Conservation (phyloP, 495 filamentous ascomycete species). For the Bryoglossum gracile region DNA sequence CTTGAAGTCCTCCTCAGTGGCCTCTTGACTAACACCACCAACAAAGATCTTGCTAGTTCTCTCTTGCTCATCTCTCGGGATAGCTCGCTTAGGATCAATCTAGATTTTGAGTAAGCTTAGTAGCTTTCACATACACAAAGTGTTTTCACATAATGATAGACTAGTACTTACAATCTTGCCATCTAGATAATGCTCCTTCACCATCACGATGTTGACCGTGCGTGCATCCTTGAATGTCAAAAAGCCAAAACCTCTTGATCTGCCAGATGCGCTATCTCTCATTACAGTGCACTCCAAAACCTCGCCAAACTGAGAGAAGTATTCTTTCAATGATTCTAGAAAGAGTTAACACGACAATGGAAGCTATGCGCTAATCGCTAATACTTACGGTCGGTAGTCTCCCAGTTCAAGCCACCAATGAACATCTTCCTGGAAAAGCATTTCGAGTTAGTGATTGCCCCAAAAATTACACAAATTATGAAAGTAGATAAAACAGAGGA, state of each 20-base stretch:
- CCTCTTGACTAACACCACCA: constrained; percentile 94
- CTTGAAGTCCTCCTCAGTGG: constrained; percentile 90
- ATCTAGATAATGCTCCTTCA: constrained; percentile 96
- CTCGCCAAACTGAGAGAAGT: constrained; percentile 97
- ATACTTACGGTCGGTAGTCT: constrained; percentile 91
- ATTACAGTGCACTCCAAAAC: constrained; percentile 97
- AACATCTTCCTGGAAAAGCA: constrained; percentile 82
- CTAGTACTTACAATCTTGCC: constrained; percentile 82
- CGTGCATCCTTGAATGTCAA: constrained; percentile 96
- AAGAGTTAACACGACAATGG: constrained; percentile 1
- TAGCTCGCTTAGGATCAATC: constrained; percentile 98
- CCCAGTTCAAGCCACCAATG: constrained; percentile 98
- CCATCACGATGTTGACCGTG: constrained; percentile 98
- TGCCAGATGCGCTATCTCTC: constrained; percentile 88
- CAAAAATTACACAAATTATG: neutral
- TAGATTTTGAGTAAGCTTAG: constrained; percentile 29
- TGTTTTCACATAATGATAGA: constrained; percentile 7
- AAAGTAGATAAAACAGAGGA: neutral
- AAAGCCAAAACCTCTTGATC: constrained; percentile 94
- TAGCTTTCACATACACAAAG: neutral
- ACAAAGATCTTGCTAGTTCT: constrained; percentile 98
- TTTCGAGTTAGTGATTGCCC: constrained; percentile 1
- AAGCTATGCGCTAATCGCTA: neutral
- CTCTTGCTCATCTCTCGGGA: constrained; percentile 95
- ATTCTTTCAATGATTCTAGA: constrained; percentile 92